phyloP scores from a whole-genome alignment of 768 basidiomycete species.

The Phlebiopsis flavidoalba region DNA sequence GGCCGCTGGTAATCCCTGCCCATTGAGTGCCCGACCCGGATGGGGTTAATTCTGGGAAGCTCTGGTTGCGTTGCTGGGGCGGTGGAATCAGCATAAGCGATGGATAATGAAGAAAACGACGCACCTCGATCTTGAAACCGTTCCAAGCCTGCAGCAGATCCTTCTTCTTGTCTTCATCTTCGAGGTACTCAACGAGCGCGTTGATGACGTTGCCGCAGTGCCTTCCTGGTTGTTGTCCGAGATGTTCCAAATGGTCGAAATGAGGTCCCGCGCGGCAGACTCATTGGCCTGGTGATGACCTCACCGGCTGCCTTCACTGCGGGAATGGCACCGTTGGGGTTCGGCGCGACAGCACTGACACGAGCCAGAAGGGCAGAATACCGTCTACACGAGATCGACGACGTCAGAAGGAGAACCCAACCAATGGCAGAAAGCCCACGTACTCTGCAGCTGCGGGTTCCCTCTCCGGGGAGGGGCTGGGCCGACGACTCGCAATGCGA shows the following conservation, averaged over 20 bases:
- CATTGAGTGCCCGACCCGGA: slow-evolving; percentile 58
- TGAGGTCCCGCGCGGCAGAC: slow-evolving; percentile 75
- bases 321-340: slow-evolving; percentile 51
- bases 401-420: not conserved
- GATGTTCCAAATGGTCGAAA: slow-evolving; percentile 84
- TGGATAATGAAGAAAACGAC: not conserved
- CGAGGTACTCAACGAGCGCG: slow-evolving; percentile 68
- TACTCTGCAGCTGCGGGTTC: slow-evolving; percentile 57
- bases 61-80: slow-evolving; percentile 70
- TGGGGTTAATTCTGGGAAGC: slow-evolving; percentile 76
- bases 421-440: not conserved
- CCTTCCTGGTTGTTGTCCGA: slow-evolving; percentile 64
- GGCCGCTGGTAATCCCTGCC: slow-evolving; percentile 75
- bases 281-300: slow-evolving; percentile 76
- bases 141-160: slow-evolving; percentile 77
- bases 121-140: slow-evolving; percentile 77
- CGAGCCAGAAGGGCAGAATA: slow-evolving; percentile 62
- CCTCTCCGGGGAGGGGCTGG: slow-evolving; percentile 36
- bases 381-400: slow-evolving; percentile 39
- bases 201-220: slow-evolving; percentile 71
- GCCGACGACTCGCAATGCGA: slow-evolving; percentile 22
- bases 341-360: slow-evolving; percentile 52
- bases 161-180: slow-evolving; percentile 80
- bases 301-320: slow-evolving; percentile 71
- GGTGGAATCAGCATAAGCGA: not conserved